Conservation (phyloP, 768 basidiomycete species). For the Xerocomus spinulosus region DNA sequence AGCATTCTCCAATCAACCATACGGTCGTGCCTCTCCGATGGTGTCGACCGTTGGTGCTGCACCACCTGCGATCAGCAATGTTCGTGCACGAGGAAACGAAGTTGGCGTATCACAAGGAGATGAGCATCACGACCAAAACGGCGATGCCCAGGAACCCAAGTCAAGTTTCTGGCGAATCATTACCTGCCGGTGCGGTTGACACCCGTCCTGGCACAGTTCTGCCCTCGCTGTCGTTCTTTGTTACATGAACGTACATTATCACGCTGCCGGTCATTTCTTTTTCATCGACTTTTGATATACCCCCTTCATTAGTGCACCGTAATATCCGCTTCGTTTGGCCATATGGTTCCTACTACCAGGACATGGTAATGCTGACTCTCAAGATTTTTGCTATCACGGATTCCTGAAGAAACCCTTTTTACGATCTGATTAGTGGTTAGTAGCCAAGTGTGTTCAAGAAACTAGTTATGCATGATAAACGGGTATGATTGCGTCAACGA, state of each 20-base stretch:
- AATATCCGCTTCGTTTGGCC: slow-evolving; percentile 34
- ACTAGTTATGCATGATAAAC: slow-evolving; percentile 7
- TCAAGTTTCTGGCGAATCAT: slow-evolving; percentile 61
- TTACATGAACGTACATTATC: slow-evolving; percentile 26
- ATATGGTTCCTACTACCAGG: slow-evolving; percentile 31
- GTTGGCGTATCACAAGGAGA: slow-evolving; percentile 60
- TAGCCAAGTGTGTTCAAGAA: slow-evolving; percentile 19
- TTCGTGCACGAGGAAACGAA: slow-evolving; percentile 67
- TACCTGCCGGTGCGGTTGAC: slow-evolving; percentile 71
- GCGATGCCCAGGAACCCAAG: slow-evolving; percentile 50
- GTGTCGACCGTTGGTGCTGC: slow-evolving; percentile 63
- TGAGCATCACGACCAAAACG: slow-evolving; percentile 53
- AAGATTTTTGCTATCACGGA: slow-evolving; percentile 25
- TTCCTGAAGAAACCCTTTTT: slow-evolving; percentile 17
- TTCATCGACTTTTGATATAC: slow-evolving; percentile 36
- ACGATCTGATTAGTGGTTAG: slow-evolving; percentile 30
- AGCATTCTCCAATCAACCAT: slow-evolving; percentile 53
- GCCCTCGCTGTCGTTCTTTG: slow-evolving; percentile 17
- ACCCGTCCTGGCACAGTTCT: slow-evolving; percentile 10
- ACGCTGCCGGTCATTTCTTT: slow-evolving; percentile 34
- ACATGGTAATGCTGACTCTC: slow-evolving; percentile 23
- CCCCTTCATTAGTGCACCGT: slow-evolving; percentile 31
- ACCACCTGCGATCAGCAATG: slow-evolving; percentile 67
- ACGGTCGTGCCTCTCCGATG: slow-evolving; percentile 83
- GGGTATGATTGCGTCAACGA: neutral